A percentile compares a stretch with the other conserved stretches of the same genome.
These are phyloP conservation scores for Porogramme epimiltina DNA, from an alignment of 1,284 basidiomycete species.

Conservation along the genomic window DNA sequence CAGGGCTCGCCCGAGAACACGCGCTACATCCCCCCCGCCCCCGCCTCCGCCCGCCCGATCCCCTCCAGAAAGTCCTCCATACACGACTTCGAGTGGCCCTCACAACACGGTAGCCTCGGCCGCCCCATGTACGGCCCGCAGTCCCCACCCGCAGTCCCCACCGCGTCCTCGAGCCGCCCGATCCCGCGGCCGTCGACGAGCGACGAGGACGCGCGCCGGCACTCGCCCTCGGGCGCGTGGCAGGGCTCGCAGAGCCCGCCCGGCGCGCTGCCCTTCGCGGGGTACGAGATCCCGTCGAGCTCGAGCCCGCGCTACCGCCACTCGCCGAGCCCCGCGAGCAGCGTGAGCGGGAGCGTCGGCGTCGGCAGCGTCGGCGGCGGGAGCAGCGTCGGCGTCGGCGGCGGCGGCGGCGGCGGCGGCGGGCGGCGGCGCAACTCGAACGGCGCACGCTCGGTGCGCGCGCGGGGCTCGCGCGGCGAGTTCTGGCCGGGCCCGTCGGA, in stretches of 20 bases:
- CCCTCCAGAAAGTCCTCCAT: slow-evolving; percentile 23
- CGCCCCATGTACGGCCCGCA: slow-evolving; percentile 12
- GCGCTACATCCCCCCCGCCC: slow-evolving; percentile 14
- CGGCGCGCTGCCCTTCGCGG: slow-evolving; percentile 15
- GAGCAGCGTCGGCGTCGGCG: not conserved
- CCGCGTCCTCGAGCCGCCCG: slow-evolving; percentile 16
- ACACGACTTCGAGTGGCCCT: slow-evolving; percentile 14
- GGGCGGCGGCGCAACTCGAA: slow-evolving; percentile 25
- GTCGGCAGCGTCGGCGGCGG: too few relatives aligned
- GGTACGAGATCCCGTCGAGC: slow-evolving; percentile 16
- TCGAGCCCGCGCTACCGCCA: slow-evolving; percentile 13
- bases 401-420: not conserved
- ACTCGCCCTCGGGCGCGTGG: slow-evolving; percentile 18
- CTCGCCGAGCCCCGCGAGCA: slow-evolving; percentile 8
- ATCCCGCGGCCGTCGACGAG: slow-evolving; percentile 14
- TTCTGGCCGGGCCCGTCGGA: slow-evolving; percentile 16
- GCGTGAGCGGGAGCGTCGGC: too few relatives aligned
- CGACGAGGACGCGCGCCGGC: slow-evolving; percentile 15
- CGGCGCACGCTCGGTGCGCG: slow-evolving; percentile 29
- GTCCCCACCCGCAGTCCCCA: slow-evolving; percentile 6
- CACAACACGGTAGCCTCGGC: slow-evolving; percentile 14
- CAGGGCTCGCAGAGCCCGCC: slow-evolving; percentile 16
- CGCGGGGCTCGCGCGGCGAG: slow-evolving; percentile 27
- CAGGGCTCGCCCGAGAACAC: slow-evolving; percentile 27
- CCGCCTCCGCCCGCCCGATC: slow-evolving; percentile 22